A percentile compares a stretch with the other conserved stretches of the same genome.
These are phyloP conservation scores for Candida jianshihensis DNA, from an alignment of 805 yeast species.

Conservation along the genomic window DNA sequence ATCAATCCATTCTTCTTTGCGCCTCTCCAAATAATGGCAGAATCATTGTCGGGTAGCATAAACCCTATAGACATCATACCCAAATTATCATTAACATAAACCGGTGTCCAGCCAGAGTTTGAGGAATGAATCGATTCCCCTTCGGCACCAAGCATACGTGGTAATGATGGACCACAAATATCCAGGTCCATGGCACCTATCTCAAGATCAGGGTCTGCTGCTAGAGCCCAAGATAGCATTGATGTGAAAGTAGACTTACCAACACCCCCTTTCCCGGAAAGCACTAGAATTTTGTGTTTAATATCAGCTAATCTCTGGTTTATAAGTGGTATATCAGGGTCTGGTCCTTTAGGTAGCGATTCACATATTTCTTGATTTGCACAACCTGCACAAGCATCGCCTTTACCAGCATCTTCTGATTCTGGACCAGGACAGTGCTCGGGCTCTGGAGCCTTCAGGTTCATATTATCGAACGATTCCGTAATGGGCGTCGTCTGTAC, in stretches of 20 bases:
- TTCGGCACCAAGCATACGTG: constrained; percentile 88
- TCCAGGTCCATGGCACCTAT: constrained; percentile 97
- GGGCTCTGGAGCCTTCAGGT: constrained; percentile 68
- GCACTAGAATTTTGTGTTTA: constrained; percentile 76
- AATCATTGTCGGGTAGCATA: constrained; percentile 87
- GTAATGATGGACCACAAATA: constrained; percentile 96
- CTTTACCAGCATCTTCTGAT: constrained; percentile 87
- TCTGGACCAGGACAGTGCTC: constrained; percentile 99
- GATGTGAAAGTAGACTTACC: constrained; percentile 96
- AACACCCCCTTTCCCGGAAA: constrained; percentile 92
- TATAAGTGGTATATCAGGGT: constrained; percentile 81
- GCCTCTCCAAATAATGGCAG: constrained; percentile 97
- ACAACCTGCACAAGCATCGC: constrained; percentile 92
- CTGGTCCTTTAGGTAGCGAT: constrained; percentile 87
- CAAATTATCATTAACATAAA: constrained; percentile 87
- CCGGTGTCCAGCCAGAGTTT: constrained; percentile 93
- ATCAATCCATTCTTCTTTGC: constrained; percentile 91
- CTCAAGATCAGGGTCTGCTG: constrained; percentile 59
- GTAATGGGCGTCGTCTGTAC: constrained; percentile 15
- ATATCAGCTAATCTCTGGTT: constrained; percentile 55
- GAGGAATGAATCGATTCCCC: constrained; percentile 85
- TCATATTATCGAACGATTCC: constrained; percentile 12
- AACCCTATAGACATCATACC: constrained; percentile 95
- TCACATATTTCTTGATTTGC: constrained; percentile 90
- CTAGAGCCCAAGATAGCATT: constrained; percentile 94